phyloP scores from a whole-genome alignment of 805 yeast species.

The Ogataea chonburiensis region DNA sequence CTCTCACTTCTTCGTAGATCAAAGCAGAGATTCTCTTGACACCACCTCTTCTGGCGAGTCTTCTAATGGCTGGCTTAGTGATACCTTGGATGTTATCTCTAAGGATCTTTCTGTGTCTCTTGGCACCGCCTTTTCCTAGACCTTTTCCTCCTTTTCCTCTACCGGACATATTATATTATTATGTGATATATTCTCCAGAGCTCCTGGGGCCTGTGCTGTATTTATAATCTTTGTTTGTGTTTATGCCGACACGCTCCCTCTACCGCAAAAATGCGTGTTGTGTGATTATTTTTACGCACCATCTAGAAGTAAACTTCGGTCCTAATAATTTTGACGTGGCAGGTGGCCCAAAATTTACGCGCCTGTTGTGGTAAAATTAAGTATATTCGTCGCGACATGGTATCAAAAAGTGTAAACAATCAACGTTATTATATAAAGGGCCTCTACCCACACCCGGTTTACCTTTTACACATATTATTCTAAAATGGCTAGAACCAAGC shows the following conservation, averaged over 20 bases:
- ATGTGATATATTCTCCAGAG: constrained; percentile 12
- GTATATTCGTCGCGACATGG: constrained; percentile 2
- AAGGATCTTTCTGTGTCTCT: constrained; percentile 99
- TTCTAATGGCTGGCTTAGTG: constrained; percentile 99
- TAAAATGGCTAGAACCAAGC: constrained; percentile 88
- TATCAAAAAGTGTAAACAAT: constrained; percentile 9
- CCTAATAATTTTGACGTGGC: constrained; percentile 4
- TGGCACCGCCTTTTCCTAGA: constrained; percentile 99
- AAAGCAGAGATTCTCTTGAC: constrained; percentile 99
- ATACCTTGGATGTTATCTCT: constrained; percentile 99
- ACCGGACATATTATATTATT: constrained; percentile 73
- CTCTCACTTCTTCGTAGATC: constrained; percentile 98
- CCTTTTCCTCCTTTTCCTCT: constrained; percentile 99
- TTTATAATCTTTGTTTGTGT: constrained; percentile 16
- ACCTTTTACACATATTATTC: constrained; percentile 11
- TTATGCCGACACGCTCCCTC: constrained; percentile 16
- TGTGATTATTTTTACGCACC: constrained; percentile 17
- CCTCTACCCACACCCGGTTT: constrained; percentile 8
- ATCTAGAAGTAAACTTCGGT: constrained; percentile 14
- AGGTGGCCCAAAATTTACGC: constrained; percentile 14
- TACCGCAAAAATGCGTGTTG: constrained; percentile 9
- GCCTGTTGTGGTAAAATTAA: constrained; percentile 8
- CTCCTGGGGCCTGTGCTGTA: constrained; percentile 14
- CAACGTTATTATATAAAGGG: constrained; percentile 12
- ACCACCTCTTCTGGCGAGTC: constrained; percentile 99